Percentiles rank a stretch among this genome's conserved stretches.
These are phyloP conservation scores for Mrakia hoshinonis DNA, from an alignment of 768 basidiomycete species.

Conservation along the genomic window DNA sequence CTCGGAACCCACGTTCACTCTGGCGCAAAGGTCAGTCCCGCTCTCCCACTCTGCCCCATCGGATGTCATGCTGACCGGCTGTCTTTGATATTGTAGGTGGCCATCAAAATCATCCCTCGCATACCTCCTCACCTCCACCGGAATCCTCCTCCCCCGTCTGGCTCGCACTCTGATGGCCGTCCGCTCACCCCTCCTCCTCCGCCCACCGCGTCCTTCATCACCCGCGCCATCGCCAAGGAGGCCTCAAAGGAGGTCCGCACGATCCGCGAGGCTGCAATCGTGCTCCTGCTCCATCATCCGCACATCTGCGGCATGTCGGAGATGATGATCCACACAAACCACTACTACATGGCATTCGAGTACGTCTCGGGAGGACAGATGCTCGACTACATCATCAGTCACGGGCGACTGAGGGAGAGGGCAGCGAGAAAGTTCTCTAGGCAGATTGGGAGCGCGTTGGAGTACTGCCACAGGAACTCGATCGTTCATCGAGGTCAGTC, in stretches of 20 bases:
- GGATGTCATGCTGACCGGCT: slow-evolving; percentile 20
- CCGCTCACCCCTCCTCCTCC: slow-evolving; percentile 31
- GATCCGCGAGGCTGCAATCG: slow-evolving; percentile 87
- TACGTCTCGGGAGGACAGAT: slow-evolving; percentile 99
- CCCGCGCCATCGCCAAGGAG: slow-evolving; percentile 69
- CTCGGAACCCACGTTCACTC: slow-evolving; percentile 79
- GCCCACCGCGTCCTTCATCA: slow-evolving; percentile 51
- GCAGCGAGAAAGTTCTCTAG: slow-evolving; percentile 95
- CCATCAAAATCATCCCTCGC: slow-evolving; percentile 97
- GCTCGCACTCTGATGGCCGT: slow-evolving; percentile 32
- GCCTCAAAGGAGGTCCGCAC: slow-evolving; percentile 94
- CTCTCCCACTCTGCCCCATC: slow-evolving; percentile 1
- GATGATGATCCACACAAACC: slow-evolving; percentile 93
- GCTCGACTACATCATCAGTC: slow-evolving; percentile 99
- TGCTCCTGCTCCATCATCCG: slow-evolving; percentile 91
- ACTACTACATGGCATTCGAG: slow-evolving; percentile 99
- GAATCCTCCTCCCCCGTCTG: slow-evolving; percentile 44
- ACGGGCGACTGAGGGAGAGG: slow-evolving; percentile 86
- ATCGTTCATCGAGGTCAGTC: slow-evolving; percentile 74
- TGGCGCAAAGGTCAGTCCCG: slow-evolving; percentile 72
- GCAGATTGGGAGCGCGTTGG: slow-evolving; percentile 90
- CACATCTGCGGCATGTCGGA: slow-evolving; percentile 99
- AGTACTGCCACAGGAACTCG: slow-evolving; percentile 94
- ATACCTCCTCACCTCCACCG: slow-evolving; percentile 48
- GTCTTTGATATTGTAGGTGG: slow-evolving; percentile 57